phyloP scores from a whole-genome alignment of 768 basidiomycete genomes.

The Xerocomellus amylosporus region DNA sequence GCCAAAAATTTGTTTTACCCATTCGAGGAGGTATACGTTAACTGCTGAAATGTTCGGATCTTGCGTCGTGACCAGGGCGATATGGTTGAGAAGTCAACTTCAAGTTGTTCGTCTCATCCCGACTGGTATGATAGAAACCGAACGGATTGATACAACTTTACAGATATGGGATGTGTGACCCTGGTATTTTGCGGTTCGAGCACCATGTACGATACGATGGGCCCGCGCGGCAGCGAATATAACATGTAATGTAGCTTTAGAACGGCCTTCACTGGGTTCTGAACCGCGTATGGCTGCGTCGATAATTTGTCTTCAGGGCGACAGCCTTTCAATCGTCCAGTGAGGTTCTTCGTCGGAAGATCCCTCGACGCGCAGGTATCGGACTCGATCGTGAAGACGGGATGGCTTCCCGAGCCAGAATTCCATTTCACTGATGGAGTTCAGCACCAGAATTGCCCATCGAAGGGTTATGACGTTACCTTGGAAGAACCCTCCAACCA shows the following conservation, averaged over 20 bases:
- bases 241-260: neutral
- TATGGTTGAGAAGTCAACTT: neutral
- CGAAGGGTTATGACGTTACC: conserved; percentile 39
- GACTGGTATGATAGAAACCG: neutral
- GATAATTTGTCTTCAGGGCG: conserved; percentile 48
- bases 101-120: neutral
- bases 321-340: conserved; percentile 80
- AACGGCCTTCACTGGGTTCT: neutral
- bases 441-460: conserved; percentile 4
- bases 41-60: neutral
- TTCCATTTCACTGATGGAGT: conserved; percentile 74
- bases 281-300: neutral
- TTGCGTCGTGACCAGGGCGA: neutral
- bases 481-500: conserved; percentile 91
- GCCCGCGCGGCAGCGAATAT: neutral
- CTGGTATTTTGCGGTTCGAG: conserved; percentile 14
- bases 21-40: too few relatives aligned
- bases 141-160: neutral
- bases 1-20: too few relatives aligned
- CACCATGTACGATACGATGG: neutral
- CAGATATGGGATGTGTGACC: neutral
- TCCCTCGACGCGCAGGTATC: conserved; percentile 58
- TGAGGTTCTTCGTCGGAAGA: conserved; percentile 46
- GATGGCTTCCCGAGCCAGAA: conserved; percentile 99
- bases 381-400: conserved; percentile 86